phyloP scores from a whole-genome alignment of 805 yeast species.

The Metschnikowia gelsemii region DNA sequence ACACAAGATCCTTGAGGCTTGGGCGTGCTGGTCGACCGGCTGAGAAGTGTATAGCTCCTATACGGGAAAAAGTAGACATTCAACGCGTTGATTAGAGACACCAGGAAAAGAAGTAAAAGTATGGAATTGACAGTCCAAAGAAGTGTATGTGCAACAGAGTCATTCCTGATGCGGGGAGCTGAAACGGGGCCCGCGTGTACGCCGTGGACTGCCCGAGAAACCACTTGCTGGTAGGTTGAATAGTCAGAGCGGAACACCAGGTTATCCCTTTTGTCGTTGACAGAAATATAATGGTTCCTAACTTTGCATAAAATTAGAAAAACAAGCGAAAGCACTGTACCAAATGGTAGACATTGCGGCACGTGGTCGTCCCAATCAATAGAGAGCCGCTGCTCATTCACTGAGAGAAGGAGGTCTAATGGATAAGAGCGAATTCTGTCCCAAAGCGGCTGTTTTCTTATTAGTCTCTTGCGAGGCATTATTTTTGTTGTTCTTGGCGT shows the following conservation, averaged over 20 bases:
- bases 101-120: slow-evolving; percentile 15
- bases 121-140: slow-evolving; percentile 21
- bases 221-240: slow-evolving; percentile 34
- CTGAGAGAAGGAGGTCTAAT: slow-evolving; percentile 35
- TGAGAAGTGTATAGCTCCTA: slow-evolving; percentile 34
- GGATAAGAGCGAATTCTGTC: slow-evolving; percentile 36
- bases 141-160: slow-evolving; percentile 14
- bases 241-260: slow-evolving; percentile 36
- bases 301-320: slow-evolving; percentile 25
- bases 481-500: background rate
- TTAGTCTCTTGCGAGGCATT: slow-evolving; percentile 18
- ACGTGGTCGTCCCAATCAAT: slow-evolving; percentile 45
- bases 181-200: slow-evolving; percentile 3
- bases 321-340: slow-evolving; percentile 22
- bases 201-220: slow-evolving; percentile 18
- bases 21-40: slow-evolving; percentile 21
- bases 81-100: slow-evolving; percentile 21
- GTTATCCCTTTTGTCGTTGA: slow-evolving; percentile 31
- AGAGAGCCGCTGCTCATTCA: slow-evolving; percentile 37
- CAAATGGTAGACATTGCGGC: slow-evolving; percentile 33
- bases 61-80: slow-evolving; percentile 20
- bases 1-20: slow-evolving; percentile 31
- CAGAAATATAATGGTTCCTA: slow-evolving; percentile 27
- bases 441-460: slow-evolving; percentile 32
- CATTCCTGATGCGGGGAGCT: slow-evolving; percentile 5